phyloP scores from a whole-genome alignment of 331 rosid species.

The Malus hybrid region DNA sequence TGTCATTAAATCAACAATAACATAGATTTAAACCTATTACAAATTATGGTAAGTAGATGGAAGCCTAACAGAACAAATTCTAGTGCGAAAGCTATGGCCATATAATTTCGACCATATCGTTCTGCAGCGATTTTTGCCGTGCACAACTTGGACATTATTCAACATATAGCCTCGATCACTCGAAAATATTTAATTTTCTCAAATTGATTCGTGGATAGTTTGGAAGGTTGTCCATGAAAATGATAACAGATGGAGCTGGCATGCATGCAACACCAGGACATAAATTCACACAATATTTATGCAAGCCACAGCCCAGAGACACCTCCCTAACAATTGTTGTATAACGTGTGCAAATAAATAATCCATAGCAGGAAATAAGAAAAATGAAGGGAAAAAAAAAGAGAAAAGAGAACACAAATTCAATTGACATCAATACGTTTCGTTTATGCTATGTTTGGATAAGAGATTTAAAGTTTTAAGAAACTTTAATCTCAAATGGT shows the following conservation, averaged over 20 bases:
- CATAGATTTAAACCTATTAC: neutral
- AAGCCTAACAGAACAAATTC: slow-evolving; percentile 11
- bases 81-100: neutral
- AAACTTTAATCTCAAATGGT: no score
- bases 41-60: neutral
- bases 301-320: neutral
- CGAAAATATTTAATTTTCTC: neutral
- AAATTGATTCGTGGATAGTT: neutral
- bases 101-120: slow-evolving; percentile 9
- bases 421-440: neutral
- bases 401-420: neutral
- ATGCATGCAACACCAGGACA: slow-evolving; percentile 8
- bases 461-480: neutral
- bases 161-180: neutral
- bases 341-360: neutral
- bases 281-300: neutral
- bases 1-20: neutral
- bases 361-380: neutral
- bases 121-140: neutral
- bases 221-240: neutral
- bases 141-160: slow-evolving; percentile 1
- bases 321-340: neutral
- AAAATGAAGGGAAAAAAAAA: neutral
- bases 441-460: neutral
- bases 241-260: slow-evolving; percentile 5